Evolutionary conservation across 2,329 filamentous ascomycete genomes (phyloP).

Genomic region (Elsinoe perseae): DNA sequence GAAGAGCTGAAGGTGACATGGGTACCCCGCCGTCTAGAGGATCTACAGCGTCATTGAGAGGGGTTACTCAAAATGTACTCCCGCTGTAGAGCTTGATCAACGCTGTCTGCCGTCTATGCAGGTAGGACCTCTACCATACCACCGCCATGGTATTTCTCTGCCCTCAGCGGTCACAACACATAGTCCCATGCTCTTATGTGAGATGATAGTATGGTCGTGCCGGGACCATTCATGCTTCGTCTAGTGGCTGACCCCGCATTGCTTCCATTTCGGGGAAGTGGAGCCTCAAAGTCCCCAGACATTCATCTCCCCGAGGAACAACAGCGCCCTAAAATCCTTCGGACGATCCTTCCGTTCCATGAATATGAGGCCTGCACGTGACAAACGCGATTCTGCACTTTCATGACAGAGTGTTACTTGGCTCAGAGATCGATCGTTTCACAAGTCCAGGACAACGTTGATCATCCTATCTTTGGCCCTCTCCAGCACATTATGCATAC

Average conservation of each 20-base stretch:
- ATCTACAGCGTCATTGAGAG: not conserved
- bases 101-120: not conserved
- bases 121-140: not conserved
- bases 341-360: not conserved
- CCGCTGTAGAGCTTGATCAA: not conserved
- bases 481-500: not conserved
- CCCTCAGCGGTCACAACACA: too few relatives aligned
- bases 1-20: not conserved
- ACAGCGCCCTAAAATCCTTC: too few relatives aligned
- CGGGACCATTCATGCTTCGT: too few relatives aligned
- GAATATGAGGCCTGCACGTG: not conserved
- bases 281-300: not conserved
- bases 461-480: conserved; percentile 1
- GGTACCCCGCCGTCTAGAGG: not conserved
- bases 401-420: too few relatives aligned
- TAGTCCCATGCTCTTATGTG: too few relatives aligned
- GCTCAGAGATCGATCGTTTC: too few relatives aligned
- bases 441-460: not conserved
- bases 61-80: not conserved
- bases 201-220: too few relatives aligned
- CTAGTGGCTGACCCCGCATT: not conserved
- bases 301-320: not conserved
- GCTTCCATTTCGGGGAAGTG: not conserved
- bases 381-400: too few relatives aligned
- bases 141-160: not conserved